Percentiles rank a stretch among this genome's conserved stretches.
phyloP scores from a whole-genome alignment of 768 basidiomycete species.

The Podaxis sp. region DNA sequence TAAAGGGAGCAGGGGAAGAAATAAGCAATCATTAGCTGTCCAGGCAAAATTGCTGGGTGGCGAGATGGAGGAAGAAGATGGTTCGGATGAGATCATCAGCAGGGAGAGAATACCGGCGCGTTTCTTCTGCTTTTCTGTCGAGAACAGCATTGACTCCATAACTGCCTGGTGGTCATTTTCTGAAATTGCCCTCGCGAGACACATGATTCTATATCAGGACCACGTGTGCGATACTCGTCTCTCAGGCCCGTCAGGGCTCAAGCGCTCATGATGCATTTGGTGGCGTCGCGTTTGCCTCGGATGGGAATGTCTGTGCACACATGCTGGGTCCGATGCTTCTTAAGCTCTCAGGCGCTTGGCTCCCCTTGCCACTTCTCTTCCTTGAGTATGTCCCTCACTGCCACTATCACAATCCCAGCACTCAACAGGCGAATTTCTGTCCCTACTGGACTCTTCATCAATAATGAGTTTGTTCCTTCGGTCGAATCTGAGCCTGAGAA shows the following conservation, averaged over 20 bases:
- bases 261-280: neutral
- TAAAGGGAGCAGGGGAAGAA: too few species aligned
- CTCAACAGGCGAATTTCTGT: slow-evolving; percentile 51
- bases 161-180: too few species aligned
- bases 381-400: slow-evolving; percentile 43
- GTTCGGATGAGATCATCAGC: too few species aligned
- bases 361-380: neutral
- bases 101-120: too few species aligned
- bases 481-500: slow-evolving; percentile 54
- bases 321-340: slow-evolving; percentile 6
- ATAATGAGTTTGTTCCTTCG: slow-evolving; percentile 84
- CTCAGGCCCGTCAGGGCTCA: neutral
- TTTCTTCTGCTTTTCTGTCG: too few species aligned
- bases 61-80: too few species aligned
- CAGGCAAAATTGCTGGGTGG: too few species aligned
- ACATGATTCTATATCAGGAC: neutral
- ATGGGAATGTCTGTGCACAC: slow-evolving; percentile 8
- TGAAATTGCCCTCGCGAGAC: too few species aligned
- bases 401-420: slow-evolving; percentile 35
- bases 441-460: slow-evolving; percentile 86
- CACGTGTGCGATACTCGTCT: neutral
- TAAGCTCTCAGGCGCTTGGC: slow-evolving; percentile 1
- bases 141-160: too few species aligned
- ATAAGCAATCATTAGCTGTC: too few species aligned
- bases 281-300: neutral